Conservation (phyloP, 768 basidiomycete species). For the Rhodotorula toruloides region DNA sequence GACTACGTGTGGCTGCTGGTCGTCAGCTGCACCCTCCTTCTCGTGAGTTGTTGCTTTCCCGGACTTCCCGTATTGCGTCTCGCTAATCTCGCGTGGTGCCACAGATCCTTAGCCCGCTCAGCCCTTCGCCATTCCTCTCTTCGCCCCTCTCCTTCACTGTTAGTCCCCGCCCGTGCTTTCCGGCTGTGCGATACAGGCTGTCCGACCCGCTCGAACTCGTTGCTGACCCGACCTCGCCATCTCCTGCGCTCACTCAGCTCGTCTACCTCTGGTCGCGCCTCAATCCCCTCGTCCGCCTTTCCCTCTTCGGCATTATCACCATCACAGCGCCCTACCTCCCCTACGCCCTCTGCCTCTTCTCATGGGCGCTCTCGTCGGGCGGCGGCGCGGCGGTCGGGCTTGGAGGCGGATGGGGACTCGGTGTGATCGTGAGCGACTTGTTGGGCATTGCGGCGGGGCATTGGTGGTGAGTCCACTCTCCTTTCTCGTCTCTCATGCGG, state of each 20-base stretch:
- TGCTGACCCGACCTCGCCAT: no score
- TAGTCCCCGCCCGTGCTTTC: no score
- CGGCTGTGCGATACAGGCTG: no score
- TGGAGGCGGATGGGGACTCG: conserved; percentile 71
- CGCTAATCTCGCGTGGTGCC: neutral
- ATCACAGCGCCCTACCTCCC: conserved; percentile 95
- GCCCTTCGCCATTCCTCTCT: conserved; percentile 59
- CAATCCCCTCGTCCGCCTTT: conserved; percentile 91
- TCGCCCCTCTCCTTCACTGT: conserved; percentile 42
- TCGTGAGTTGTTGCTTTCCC: conserved; percentile 56
- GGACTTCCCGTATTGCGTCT: neutral
- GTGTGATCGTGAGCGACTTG: conserved; percentile 73
- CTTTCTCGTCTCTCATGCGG: neutral
- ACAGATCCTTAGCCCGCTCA: conserved; percentile 40
- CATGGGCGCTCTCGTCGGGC: conserved; percentile 54
- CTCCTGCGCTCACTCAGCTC: conserved; percentile 52
- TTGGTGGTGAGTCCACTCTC: conserved; percentile 50
- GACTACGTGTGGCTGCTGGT: conserved; percentile 94
- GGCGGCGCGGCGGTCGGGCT: conserved; percentile 3
- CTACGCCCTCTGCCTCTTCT: conserved; percentile 78
- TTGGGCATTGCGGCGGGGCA: conserved; percentile 83
- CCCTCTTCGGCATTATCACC: conserved; percentile 87
- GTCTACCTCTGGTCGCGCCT: conserved; percentile 96
- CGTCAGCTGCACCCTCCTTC: conserved; percentile 74
- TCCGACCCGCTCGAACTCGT: no score